Conservation (phyloP, 768 basidiomycete species). For the Tricholoma bakamatsutake region DNA sequence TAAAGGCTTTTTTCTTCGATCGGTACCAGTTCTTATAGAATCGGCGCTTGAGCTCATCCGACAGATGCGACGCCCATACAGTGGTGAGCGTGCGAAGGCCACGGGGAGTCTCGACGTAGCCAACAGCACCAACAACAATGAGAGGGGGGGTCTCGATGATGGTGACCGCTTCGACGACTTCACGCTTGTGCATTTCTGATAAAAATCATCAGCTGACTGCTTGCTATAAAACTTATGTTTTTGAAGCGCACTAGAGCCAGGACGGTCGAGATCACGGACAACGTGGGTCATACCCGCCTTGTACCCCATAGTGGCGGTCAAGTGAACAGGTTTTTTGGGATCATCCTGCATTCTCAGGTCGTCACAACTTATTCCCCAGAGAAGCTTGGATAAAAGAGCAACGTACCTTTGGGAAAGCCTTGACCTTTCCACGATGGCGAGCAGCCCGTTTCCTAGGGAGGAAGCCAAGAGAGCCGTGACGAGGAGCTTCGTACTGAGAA, state of each 20-base stretch:
- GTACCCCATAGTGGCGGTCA: constrained; percentile 98
- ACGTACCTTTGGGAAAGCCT: constrained; percentile 96
- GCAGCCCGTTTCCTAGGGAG: constrained; percentile 95
- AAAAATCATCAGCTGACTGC: not conserved
- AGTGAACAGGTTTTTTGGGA: constrained; percentile 97
- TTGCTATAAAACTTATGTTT: not conserved
- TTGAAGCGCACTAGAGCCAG: constrained; percentile 85
- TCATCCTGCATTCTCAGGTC: constrained; percentile 71
- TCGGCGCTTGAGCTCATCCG: constrained; percentile 95
- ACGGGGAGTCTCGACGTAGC: constrained; percentile 99
- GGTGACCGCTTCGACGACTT: constrained; percentile 97
- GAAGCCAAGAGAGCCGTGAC: constrained; percentile 97
- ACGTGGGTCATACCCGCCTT: constrained; percentile 99
- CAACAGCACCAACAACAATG: constrained; percentile 95
- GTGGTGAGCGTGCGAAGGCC: constrained; percentile 98
- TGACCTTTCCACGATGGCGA: constrained; percentile 97
- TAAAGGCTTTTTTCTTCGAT: constrained; percentile 99
- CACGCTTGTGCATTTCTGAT: constrained; percentile 99
- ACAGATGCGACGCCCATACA: constrained; percentile 97
- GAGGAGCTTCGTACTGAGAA: constrained; percentile 93
- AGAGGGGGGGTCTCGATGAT: constrained; percentile 96
- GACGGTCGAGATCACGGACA: constrained; percentile 98
- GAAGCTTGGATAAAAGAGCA: not conserved
- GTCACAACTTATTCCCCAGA: not conserved
- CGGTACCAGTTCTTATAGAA: constrained; percentile 99